phyloP scores from a whole-genome alignment of 2,329 filamentous ascomycete genomes.

The Berkeleyomyces basicola region DNA sequence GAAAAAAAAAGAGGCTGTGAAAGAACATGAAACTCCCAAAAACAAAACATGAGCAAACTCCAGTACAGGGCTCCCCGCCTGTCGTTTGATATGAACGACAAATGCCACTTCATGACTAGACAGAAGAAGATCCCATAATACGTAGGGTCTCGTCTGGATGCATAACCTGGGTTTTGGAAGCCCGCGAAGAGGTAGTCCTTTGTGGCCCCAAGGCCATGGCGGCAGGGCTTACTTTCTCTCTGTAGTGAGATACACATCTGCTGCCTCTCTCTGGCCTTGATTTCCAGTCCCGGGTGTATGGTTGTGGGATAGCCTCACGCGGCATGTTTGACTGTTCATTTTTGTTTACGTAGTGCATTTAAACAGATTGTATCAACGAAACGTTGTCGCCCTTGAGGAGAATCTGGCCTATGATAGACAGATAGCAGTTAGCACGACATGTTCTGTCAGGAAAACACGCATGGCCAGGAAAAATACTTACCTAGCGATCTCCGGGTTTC shows the following conservation, averaged over 20 bases:
- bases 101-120: not conserved
- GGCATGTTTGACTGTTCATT: not conserved
- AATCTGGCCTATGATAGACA: slow-evolving; percentile 51
- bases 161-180: no score
- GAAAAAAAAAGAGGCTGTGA: slow-evolving; percentile 5
- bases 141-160: not conserved
- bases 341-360: not conserved
- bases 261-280: not conserved
- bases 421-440: slow-evolving; percentile 16
- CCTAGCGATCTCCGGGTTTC: slow-evolving; percentile 67
- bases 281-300: not conserved
- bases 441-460: not conserved
- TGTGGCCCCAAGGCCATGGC: not conserved
- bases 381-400: slow-evolving; percentile 81
- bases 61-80: not conserved
- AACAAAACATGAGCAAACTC: slow-evolving; percentile 6
- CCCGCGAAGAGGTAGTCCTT: not conserved
- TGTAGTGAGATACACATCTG: not conserved
- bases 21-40: slow-evolving; percentile 7
- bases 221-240: not conserved
- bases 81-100: not conserved
- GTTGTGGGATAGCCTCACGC: not conserved
- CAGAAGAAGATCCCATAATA: not conserved
- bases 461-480: slow-evolving; percentile 26
- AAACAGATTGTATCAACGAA: slow-evolving; percentile 48